These are phyloP conservation scores for Phellopilus nigrolimitatus DNA, from an alignment of 1,284 basidiomycete genomes.

Conservation along the genomic window DNA sequence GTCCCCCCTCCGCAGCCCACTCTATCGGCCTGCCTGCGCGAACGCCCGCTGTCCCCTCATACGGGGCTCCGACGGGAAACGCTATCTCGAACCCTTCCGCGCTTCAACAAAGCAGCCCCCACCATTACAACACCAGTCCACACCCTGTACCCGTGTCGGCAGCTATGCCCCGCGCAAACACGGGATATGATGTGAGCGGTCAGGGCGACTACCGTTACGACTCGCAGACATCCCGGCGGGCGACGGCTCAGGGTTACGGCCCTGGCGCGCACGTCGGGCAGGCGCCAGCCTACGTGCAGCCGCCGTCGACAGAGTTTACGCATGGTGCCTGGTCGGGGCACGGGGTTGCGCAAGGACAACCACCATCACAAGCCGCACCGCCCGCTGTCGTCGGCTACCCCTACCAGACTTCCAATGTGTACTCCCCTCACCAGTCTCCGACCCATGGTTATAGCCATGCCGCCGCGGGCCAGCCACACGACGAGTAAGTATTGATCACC, in stretches of 20 bases:
- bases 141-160: no score
- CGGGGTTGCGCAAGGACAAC: not conserved
- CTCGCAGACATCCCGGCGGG: no score
- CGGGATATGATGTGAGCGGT: no score
- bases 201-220: no score
- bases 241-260: no score
- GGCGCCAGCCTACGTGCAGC: not conserved
- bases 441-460: not conserved
- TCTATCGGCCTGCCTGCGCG: not conserved
- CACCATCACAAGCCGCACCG: not conserved
- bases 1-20: no score
- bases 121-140: not conserved
- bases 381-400: not conserved
- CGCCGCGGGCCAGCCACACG: slow-evolving; percentile 2
- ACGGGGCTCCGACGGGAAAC: not conserved
- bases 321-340: not conserved
- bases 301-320: no score
- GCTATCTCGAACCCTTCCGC: not conserved
- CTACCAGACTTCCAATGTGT: not conserved
- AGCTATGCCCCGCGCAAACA: no score
- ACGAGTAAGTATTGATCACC: not conserved
- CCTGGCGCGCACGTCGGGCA: no score
- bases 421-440: not conserved
- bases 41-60: not conserved
- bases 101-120: not conserved